phyloP scores from a whole-genome alignment of 345 rosid genomes.

The Arabis hirsuta region DNA sequence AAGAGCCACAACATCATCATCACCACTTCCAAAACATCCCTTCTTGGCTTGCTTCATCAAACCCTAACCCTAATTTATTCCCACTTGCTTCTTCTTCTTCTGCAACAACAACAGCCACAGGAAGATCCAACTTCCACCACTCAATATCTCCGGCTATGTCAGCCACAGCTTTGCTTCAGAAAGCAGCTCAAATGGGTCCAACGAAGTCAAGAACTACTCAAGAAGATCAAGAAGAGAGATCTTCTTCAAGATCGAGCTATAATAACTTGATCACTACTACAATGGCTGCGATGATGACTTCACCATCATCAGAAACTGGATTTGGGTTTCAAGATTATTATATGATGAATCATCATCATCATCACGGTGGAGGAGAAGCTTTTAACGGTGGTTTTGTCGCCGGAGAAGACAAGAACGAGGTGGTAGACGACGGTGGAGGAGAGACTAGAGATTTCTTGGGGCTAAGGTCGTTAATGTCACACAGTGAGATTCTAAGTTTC shows the following conservation, averaged over 20 bases:
- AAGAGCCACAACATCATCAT: conserved; percentile 53
- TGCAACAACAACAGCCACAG: too few relatives aligned
- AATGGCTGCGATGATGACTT: conserved; percentile 42
- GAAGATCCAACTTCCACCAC: conserved; percentile 23
- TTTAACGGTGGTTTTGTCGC: conserved; percentile 36
- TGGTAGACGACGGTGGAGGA: conserved; percentile 44
- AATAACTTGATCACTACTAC: conserved; percentile 34
- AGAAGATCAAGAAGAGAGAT: conserved; percentile 36
- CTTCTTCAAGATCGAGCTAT: conserved; percentile 31
- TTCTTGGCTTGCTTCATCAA: conserved; percentile 45
- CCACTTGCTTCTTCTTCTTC: conserved; percentile 41
- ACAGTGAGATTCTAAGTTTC: conserved; percentile 65
- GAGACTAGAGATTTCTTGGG: conserved; percentile 93
- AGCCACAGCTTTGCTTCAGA: conserved; percentile 91
- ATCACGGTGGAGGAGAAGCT: conserved; percentile 52
- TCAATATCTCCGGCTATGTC: conserved; percentile 65
- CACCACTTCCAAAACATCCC: conserved; percentile 39
- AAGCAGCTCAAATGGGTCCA: conserved; percentile 85
- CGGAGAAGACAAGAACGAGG: conserved; percentile 27
- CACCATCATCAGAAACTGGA: conserved; percentile 35
- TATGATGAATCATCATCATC: conserved; percentile 37
- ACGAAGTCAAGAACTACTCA: conserved; percentile 48
- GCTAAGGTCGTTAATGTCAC: conserved; percentile 63
- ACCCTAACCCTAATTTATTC: conserved; percentile 55
- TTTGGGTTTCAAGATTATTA: conserved; percentile 41